Evolutionary conservation across 371 early-diverging fungal genomes (phyloP).

Genomic region (Sporodiniella umbellata): DNA sequence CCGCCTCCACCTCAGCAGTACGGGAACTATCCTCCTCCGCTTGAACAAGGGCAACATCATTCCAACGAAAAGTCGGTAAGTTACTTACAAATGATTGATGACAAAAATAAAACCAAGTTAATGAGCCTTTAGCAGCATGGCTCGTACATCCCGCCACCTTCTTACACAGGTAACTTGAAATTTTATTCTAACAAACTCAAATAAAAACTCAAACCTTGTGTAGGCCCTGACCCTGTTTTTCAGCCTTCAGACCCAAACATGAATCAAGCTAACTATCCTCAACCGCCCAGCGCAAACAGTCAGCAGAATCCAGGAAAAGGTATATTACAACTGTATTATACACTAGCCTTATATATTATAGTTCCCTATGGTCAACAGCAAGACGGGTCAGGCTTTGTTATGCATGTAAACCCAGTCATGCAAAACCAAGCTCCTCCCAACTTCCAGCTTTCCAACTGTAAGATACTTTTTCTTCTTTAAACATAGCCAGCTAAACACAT

Average conservation of each 20-base stretch:
- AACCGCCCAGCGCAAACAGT: conserved; percentile 19
- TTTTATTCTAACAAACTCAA: not conserved
- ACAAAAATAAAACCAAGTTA: not conserved
- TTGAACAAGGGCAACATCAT: conserved; percentile 7
- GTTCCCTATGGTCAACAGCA: conserved; percentile 20
- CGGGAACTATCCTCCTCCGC: conserved; percentile 7
- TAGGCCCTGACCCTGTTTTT: conserved; percentile 20
- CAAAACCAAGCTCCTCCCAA: conserved; percentile 27
- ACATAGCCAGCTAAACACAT: too few species aligned
- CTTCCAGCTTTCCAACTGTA: conserved; percentile 69
- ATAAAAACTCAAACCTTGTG: not conserved
- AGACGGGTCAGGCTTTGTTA: conserved; percentile 14
- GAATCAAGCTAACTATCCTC: conserved; percentile 25
- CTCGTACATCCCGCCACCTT: conserved; percentile 9
- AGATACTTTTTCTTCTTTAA: conserved; percentile 36
- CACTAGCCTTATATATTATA: not conserved
- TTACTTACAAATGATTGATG: not conserved
- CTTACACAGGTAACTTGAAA: conserved; percentile 14
- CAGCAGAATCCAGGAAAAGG: not conserved
- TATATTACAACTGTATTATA: not conserved
- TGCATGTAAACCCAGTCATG: conserved; percentile 34
- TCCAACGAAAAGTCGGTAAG: conserved; percentile 1
- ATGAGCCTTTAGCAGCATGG: not conserved
- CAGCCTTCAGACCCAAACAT: conserved; percentile 14
- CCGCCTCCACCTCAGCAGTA: conserved; percentile 5